Evolutionary conservation across 75 land plant genomes (phyloP).

Genomic region (Ceratopteris richardii): DNA sequence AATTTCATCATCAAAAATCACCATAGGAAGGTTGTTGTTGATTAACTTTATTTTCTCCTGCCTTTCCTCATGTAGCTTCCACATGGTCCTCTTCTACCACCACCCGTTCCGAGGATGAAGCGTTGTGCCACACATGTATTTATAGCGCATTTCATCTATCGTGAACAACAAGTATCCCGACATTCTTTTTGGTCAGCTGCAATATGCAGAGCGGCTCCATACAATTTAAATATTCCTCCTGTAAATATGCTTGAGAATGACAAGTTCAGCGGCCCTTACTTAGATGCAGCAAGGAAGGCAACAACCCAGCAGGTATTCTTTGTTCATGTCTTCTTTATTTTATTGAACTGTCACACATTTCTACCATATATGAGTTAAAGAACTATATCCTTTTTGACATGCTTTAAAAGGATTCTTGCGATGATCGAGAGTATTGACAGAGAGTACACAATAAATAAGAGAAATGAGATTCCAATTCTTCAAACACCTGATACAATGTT

Average conservation of each 20-base stretch:
- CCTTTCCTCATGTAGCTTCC: neutral
- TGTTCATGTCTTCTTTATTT: neutral
- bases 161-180: neutral
- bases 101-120: neutral
- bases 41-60: neutral
- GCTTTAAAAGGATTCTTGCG: too few relatives aligned
- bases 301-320: neutral
- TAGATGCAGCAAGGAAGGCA: conserved; percentile 2
- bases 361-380: too few relatives aligned
- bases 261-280: neutral
- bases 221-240: neutral
- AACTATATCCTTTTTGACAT: too few relatives aligned
- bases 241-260: neutral
- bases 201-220: neutral
- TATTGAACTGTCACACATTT: too few relatives aligned
- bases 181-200: conserved; percentile 1
- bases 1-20: too few relatives aligned
- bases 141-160: conserved; percentile 2
- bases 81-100: neutral
- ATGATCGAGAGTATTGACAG: too few relatives aligned
- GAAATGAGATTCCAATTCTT: too few relatives aligned
- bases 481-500: too few relatives aligned
- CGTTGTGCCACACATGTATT: neutral
- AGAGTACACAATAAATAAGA: too few relatives aligned
- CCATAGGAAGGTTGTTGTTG: neutral